Conservation (phyloP, 2,329 filamentous ascomycete species). For the Seiridium cupressi region DNA sequence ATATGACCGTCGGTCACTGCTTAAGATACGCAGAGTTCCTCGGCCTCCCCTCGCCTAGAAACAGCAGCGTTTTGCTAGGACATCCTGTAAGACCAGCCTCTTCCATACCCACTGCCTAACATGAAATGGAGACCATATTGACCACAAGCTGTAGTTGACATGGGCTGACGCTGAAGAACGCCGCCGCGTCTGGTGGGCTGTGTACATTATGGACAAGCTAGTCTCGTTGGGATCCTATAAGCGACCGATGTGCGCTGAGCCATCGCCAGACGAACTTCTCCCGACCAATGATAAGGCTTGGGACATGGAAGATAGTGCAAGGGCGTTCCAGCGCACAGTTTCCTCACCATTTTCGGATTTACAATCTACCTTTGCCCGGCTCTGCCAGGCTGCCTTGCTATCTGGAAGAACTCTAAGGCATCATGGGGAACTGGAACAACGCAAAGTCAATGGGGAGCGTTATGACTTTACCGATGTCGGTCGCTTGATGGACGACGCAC, state of each 20-base stretch:
- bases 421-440: constrained; percentile 10
- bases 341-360: constrained; percentile 42
- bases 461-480: constrained; percentile 15
- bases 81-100: constrained; percentile 24
- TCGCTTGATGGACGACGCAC: constrained; percentile 15
- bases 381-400: constrained; percentile 38
- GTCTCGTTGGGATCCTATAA: constrained; percentile 25
- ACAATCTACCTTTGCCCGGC: constrained; percentile 48
- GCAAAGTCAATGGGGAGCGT: constrained; percentile 9
- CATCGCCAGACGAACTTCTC: constrained; percentile 26
- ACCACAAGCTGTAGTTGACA: constrained; percentile 26
- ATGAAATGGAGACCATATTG: too few species aligned
- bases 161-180: constrained; percentile 48
- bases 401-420: constrained; percentile 28
- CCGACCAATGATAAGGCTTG: constrained; percentile 38
- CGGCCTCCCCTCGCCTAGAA: constrained; percentile 35
- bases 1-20: constrained; percentile 44
- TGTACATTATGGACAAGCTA: constrained; percentile 42
- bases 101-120: too few species aligned
- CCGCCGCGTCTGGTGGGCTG: constrained; percentile 45
- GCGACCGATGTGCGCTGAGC: constrained; percentile 35
- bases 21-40: constrained; percentile 43
- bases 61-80: constrained; percentile 35
- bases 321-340: constrained; percentile 26
- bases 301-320: constrained; percentile 35